Percentiles rank a stretch among this genome's conserved stretches.
Conservation (phyloP, 305 asterid species). For the Solanum hybrid region DNA sequence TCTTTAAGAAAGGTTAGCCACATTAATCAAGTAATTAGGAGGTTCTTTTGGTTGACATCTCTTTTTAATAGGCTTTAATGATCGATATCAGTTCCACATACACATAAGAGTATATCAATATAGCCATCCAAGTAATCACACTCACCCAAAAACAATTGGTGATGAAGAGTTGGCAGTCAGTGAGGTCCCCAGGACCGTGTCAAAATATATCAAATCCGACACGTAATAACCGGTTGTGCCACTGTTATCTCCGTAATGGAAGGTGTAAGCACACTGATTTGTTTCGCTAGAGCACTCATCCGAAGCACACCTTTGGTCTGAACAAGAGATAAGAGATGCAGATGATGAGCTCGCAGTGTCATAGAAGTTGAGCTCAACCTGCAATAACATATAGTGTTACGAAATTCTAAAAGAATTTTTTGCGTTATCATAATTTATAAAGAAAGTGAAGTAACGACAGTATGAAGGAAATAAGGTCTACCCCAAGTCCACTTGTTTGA, state of each 20-base stretch:
- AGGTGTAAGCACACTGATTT: constrained; percentile 61
- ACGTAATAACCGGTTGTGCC: constrained; percentile 75
- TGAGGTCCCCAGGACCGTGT: constrained; percentile 57
- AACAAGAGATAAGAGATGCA: constrained; percentile 59
- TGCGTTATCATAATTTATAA: background rate
- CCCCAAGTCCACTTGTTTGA: constrained; percentile 73
- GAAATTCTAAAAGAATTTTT: background rate
- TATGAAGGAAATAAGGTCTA: constrained; percentile 17
- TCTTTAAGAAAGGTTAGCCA: background rate
- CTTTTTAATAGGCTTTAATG: background rate
- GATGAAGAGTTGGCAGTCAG: constrained; percentile 65
- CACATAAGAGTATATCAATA: background rate
- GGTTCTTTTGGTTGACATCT: background rate
- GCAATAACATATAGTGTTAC: constrained; percentile 7
- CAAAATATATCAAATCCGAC: constrained; percentile 64
- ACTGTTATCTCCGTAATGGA: constrained; percentile 83
- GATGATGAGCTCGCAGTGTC: constrained; percentile 63
- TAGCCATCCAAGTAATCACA: background rate
- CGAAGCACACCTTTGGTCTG: constrained; percentile 54
- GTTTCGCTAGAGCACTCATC: constrained; percentile 55
- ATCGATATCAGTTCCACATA: background rate
- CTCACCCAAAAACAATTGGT: constrained; percentile 85
- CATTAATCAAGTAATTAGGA: background rate
- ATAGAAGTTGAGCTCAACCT: constrained; percentile 75
- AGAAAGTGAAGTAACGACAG: background rate